These are phyloP conservation scores for Candolleomyces aberdarensis DNA, from an alignment of 768 basidiomycete genomes.

Conservation along the genomic window DNA sequence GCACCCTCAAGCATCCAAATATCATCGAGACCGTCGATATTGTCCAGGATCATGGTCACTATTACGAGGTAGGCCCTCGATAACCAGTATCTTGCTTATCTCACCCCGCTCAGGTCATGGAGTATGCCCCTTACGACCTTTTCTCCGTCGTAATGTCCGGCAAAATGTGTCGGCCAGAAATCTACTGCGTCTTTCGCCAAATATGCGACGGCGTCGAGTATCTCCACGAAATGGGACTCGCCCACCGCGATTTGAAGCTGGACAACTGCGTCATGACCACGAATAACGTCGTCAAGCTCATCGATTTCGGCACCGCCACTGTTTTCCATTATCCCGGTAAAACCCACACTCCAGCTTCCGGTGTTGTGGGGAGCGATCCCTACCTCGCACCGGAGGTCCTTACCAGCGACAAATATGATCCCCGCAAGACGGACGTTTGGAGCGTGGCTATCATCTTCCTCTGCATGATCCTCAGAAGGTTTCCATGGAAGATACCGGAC, in stretches of 20 bases:
- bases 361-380: constrained; percentile 95
- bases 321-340: constrained; percentile 99
- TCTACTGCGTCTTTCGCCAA: constrained; percentile 98
- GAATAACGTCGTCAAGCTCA: constrained; percentile 93
- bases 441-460: constrained; percentile 97
- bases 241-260: constrained; percentile 97
- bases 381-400: constrained; percentile 98
- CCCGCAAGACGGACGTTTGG: constrained; percentile 98
- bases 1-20: constrained; percentile 89
- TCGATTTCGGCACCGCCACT: constrained; percentile 99
- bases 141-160: constrained; percentile 99
- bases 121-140: constrained; percentile 97
- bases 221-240: constrained; percentile 94
- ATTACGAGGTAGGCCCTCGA: constrained; percentile 79
- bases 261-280: constrained; percentile 99
- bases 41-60: constrained; percentile 95
- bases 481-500: constrained; percentile 99
- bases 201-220: constrained; percentile 98
- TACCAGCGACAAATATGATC: constrained; percentile 78
- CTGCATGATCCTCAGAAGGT: constrained; percentile 96
- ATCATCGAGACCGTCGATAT: constrained; percentile 99
- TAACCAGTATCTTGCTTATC: constrained; percentile 11
- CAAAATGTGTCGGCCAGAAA: constrained; percentile 97
- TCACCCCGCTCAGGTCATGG: constrained; percentile 78
- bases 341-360: constrained; percentile 72